Percentiles rank a stretch among this genome's conserved stretches.
Conservation (phyloP, 495 filamentous ascomycete genomes). For the Penicillium odoratum region DNA sequence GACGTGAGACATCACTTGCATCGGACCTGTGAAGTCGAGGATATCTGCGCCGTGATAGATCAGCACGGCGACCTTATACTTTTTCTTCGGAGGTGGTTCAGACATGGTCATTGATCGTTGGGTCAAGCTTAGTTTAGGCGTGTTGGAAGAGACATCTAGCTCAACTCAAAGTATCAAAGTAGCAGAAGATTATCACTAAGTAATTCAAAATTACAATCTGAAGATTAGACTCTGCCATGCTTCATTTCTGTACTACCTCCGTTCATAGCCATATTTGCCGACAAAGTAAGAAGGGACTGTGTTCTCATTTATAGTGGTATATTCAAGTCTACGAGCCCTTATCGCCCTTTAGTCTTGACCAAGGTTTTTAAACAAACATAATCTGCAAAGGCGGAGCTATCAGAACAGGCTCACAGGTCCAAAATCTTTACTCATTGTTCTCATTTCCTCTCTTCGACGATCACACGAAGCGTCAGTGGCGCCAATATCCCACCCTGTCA, state of each 20-base stretch:
- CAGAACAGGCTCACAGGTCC: not conserved
- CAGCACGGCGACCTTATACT: conserved; percentile 30
- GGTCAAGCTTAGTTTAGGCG: not conserved
- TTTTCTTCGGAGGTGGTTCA: not conserved
- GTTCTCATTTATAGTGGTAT: conserved; percentile 4
- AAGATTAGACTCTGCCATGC: conserved; percentile 4
- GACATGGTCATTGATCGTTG: conserved; percentile 1
- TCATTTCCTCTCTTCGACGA: not conserved
- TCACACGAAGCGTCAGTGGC: conserved; percentile 8
- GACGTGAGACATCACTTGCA: conserved; percentile 47
- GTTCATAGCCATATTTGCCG: conserved; percentile 8
- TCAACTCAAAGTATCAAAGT: not conserved
- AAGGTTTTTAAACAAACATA: not conserved
- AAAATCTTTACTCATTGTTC: not conserved
- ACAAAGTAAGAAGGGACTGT: not conserved
- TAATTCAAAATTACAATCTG: not conserved
- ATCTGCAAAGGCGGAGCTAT: not conserved
- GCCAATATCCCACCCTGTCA: conserved; percentile 5
- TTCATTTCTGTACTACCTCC: conserved; percentile 4
- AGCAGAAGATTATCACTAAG: not conserved
- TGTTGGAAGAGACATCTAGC: not conserved
- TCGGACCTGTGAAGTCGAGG: conserved; percentile 63
- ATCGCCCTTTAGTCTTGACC: not conserved
- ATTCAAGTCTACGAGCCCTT: not conserved
- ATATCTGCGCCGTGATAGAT: conserved; percentile 47